Base-by-base conservation (phyloP, 2,329 filamentous ascomycete genomes). In the Monosporascus sp. region DNA sequence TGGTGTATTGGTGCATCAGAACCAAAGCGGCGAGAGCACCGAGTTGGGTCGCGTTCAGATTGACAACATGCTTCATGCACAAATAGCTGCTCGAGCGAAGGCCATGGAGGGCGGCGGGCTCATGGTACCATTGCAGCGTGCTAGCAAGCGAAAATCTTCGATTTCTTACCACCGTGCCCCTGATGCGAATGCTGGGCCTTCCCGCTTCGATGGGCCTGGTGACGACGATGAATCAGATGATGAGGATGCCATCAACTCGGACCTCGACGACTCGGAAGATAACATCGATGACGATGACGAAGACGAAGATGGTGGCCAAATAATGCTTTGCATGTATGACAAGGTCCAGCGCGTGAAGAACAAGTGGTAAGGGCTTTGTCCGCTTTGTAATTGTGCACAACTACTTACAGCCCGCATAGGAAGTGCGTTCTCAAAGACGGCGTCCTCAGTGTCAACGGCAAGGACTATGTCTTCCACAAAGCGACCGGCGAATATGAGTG, bases 281-380 rank as follows among this genome's bases (percentile, higher is more conserved):
- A 85, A 90, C 11, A 73, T 84, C 18, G 86, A 89, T 31, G 90
- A 94, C 24, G 89, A 93, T 24, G 90, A 94, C 36, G 92, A 94
- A 49, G 89, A 91, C 15, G 90, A 95, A 55, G 92, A 96, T 44
- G 83, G 85, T 37, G 86, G 87, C 1, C 89, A 96, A 62, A 92
- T 95, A 68, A 97, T 99, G 89, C 85, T 99, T 41, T 99, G 94
- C 77, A 97, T 96, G 69, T 99, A 99, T 69, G 94, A 99, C 77
- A 99, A 99, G 77, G 94, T 99, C 9, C 93, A 97, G 74, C 83
- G 94, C 47, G 94, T 97, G 65, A 99, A 99, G 85, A 99, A 97
- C 76, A 99, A 94, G 83, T 94, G 89, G 89, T 85, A 69, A 49
- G 79, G 72, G n/a, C 22, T 15, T 18, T 24, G 3, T 24, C 6